Evolutionary conservation across 768 basidiomycete genomes (phyloP).

Genomic region (Kwoniella mangroviensis): DNA sequence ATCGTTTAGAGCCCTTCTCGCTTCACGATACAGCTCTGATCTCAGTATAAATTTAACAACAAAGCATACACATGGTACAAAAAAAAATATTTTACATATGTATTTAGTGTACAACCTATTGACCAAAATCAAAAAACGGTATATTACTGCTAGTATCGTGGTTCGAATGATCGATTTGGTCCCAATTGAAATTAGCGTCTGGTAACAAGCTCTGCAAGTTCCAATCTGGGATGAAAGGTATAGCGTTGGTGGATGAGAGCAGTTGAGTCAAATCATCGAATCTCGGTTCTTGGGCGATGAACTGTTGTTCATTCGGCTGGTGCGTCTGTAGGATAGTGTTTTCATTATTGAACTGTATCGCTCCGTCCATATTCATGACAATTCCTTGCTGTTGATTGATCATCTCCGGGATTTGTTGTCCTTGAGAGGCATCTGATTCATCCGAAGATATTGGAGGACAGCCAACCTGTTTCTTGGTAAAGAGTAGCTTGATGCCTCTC

Average conservation of each 20-base stretch:
- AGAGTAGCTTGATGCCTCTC: slow-evolving; percentile 12
- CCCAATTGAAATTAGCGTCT: slow-evolving; percentile 14
- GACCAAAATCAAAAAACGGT: slow-evolving; percentile 4
- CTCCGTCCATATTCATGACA: not conserved
- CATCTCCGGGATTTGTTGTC: not conserved
- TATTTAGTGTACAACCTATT: not conserved
- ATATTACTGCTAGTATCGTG: not conserved
- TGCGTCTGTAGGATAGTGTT: not conserved
- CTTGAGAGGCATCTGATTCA: not conserved
- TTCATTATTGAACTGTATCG: not conserved
- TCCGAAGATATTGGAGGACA: not conserved
- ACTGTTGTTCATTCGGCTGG: not conserved
- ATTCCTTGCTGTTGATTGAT: not conserved
- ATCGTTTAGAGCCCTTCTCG: no score
- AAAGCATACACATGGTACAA: no score
- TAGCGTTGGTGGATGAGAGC: slow-evolving; percentile 22
- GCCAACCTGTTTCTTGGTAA: slow-evolving; percentile 5
- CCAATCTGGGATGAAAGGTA: slow-evolving; percentile 28
- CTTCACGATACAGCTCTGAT: no score
- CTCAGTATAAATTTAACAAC: no score
- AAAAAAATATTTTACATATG: not conserved
- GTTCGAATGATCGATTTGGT: slow-evolving; percentile 1
- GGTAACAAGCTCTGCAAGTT: slow-evolving; percentile 15
- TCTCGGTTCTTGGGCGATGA: not conserved
- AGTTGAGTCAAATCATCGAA: slow-evolving; percentile 23